Percentiles rank a stretch among this genome's conserved stretches.
Conservation (phyloP, 2,329 filamentous ascomycete species). For the Penicillium sp. region DNA sequence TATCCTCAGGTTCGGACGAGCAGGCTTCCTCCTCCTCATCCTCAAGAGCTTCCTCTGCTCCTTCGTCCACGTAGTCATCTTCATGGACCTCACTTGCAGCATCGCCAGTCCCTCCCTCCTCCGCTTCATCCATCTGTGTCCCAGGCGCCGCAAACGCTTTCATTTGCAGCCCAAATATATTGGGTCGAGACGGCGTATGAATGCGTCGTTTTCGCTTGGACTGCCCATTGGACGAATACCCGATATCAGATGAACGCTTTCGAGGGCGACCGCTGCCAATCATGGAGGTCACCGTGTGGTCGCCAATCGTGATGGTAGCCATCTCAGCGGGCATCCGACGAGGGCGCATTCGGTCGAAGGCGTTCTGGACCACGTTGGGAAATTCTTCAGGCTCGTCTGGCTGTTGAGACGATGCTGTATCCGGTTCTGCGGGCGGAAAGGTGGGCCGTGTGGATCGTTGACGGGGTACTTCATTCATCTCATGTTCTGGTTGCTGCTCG, state of each 20-base stretch:
- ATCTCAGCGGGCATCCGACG: slow-evolving; percentile 64
- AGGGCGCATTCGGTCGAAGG: slow-evolving; percentile 66
- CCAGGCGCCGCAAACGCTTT: slow-evolving; percentile 59
- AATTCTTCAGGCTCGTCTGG: slow-evolving; percentile 29
- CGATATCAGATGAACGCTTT: slow-evolving; percentile 36
- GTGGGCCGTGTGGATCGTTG: slow-evolving; percentile 14
- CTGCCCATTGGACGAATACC: slow-evolving; percentile 19
- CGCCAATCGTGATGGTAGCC: slow-evolving; percentile 75
- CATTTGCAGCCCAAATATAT: slow-evolving; percentile 50
- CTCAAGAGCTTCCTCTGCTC: slow-evolving; percentile 12
- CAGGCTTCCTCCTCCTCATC: slow-evolving; percentile 14
- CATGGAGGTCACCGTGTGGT: slow-evolving; percentile 65
- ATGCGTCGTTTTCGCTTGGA: slow-evolving; percentile 44
- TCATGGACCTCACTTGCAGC: slow-evolving; percentile 23
- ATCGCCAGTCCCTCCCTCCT: slow-evolving; percentile 33
- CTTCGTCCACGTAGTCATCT: slow-evolving; percentile 22
- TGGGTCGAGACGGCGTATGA: slow-evolving; percentile 39
- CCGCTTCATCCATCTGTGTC: slow-evolving; percentile 39
- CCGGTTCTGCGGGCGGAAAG: slow-evolving; percentile 11
- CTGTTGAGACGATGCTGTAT: slow-evolving; percentile 6
- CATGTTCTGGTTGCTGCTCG: slow-evolving; percentile 7
- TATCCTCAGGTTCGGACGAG: slow-evolving; percentile 20
- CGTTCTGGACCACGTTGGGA: slow-evolving; percentile 57
- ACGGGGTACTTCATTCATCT: slow-evolving; percentile 10
- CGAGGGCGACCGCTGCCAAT: slow-evolving; percentile 58